Percentiles rank a stretch among this genome's conserved stretches.
phyloP scores from a whole-genome alignment of 345 rosid species.

The Boechera stricta region DNA sequence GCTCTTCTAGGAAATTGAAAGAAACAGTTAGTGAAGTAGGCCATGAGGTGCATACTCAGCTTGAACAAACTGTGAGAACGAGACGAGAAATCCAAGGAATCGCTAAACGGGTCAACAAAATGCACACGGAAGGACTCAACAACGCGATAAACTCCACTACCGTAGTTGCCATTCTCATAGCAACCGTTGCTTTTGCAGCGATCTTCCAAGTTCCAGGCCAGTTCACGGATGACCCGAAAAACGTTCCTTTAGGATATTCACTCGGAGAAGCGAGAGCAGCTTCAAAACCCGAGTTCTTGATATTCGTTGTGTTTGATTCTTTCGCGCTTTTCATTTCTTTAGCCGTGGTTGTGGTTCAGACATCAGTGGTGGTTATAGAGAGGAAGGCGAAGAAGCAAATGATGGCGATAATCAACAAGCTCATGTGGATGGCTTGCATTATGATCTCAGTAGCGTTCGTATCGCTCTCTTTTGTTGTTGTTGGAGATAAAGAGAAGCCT shows the following conservation, averaged over 20 bases:
- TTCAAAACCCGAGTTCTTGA: slow-evolving; percentile 58
- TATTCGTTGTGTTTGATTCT: slow-evolving; percentile 79
- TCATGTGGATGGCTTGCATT: slow-evolving; percentile 93
- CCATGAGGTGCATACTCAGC: slow-evolving; percentile 83
- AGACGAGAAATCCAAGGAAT: slow-evolving; percentile 79
- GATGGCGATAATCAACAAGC: slow-evolving; percentile 92
- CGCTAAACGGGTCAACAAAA: slow-evolving; percentile 73
- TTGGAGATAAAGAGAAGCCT: slow-evolving; percentile 62
- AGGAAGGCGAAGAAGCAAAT: slow-evolving; percentile 76
- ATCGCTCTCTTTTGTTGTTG: slow-evolving; percentile 75
- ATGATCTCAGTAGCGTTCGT: slow-evolving; percentile 85
- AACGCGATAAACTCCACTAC: slow-evolving; percentile 92
- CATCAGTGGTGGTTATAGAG: slow-evolving; percentile 89
- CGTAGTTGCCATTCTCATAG: slow-evolving; percentile 88
- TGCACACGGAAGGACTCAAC: slow-evolving; percentile 89
- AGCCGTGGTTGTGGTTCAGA: slow-evolving; percentile 95
- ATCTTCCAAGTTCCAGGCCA: slow-evolving; percentile 91
- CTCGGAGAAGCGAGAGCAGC: slow-evolving; percentile 75
- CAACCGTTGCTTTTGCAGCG: slow-evolving; percentile 93
- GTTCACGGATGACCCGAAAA: slow-evolving; percentile 51
- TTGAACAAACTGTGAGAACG: slow-evolving; percentile 70
- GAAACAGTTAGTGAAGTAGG: slow-evolving; percentile 91
- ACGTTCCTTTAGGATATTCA: slow-evolving; percentile 48
- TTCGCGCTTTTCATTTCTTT: slow-evolving; percentile 89
- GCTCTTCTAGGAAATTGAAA: slow-evolving; percentile 64